Evolutionary conservation across 306 rosid genomes (phyloP).

Genomic region (Herpetospermum pedunculosum): DNA sequence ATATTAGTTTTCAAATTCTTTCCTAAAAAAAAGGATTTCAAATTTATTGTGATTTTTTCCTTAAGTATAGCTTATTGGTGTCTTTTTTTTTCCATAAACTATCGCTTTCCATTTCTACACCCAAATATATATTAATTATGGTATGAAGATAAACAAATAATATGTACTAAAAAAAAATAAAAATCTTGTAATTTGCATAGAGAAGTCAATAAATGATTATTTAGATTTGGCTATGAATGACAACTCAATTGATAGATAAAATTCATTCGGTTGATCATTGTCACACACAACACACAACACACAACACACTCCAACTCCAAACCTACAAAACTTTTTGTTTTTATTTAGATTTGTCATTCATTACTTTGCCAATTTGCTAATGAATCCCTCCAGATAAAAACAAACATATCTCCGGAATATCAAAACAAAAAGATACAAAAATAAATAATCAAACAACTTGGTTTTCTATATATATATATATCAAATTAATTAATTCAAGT

Average conservation of each 20-base stretch:
- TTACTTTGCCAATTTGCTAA: neutral
- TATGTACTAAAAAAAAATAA: too few species aligned
- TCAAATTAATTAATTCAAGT: neutral
- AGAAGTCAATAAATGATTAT: neutral
- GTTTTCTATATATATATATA: neutral
- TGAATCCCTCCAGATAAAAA: neutral
- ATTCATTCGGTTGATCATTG: neutral
- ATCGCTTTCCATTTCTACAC: neutral
- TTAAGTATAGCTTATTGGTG: too few species aligned
- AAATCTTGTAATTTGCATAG: neutral
- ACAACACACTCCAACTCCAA: neutral
- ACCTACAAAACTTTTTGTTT: constrained; percentile 4
- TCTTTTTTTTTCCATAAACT: too few species aligned
- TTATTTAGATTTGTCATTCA: neutral
- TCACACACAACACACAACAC: too few species aligned
- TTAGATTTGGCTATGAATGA: neutral
- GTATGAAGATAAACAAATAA: too few species aligned
- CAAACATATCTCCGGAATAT: neutral
- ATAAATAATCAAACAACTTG: neutral
- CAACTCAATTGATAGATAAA: neutral
- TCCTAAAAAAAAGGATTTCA: too few species aligned
- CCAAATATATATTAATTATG: neutral
- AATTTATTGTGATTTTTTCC: too few species aligned
- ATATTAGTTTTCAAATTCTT: neutral
- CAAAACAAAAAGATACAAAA: neutral